These are phyloP conservation scores for Coemansia sp. DNA, from an alignment of 192 early-diverging fungal genomes.

Conservation along the genomic window DNA sequence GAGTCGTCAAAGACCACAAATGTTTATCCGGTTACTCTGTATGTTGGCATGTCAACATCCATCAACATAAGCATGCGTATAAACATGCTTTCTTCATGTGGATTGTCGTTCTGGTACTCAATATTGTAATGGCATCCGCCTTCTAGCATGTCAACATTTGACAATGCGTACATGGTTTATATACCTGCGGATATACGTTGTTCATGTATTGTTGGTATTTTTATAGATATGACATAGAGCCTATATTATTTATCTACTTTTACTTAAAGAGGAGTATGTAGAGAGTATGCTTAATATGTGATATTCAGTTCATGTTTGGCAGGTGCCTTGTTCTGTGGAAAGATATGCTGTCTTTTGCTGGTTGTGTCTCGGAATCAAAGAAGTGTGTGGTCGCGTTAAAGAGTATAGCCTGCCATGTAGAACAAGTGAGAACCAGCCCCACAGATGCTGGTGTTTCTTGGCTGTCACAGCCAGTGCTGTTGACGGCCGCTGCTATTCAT, in stretches of 20 bases:
- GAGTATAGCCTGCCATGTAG: not conserved
- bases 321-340: not conserved
- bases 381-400: not conserved
- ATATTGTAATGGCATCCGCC: too few relatives aligned
- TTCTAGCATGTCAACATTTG: not conserved
- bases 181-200: not conserved
- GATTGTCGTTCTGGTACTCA: too few relatives aligned
- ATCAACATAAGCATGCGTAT: too few relatives aligned
- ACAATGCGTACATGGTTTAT: not conserved
- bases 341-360: not conserved
- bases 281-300: not conserved
- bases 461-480: not conserved
- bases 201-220: not conserved
- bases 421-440: too few relatives aligned
- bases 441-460: too few relatives aligned
- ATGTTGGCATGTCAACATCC: too few relatives aligned
- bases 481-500: too few relatives aligned
- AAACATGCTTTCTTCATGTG: too few relatives aligned
- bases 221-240: not conserved
- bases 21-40: too few relatives aligned
- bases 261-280: not conserved
- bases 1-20: too few relatives aligned
- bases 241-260: not conserved
- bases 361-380: not conserved
- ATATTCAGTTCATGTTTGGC: not conserved